Conservation (phyloP, 2,329 filamentous ascomycete species). For the Cordyceps sp. region DNA sequence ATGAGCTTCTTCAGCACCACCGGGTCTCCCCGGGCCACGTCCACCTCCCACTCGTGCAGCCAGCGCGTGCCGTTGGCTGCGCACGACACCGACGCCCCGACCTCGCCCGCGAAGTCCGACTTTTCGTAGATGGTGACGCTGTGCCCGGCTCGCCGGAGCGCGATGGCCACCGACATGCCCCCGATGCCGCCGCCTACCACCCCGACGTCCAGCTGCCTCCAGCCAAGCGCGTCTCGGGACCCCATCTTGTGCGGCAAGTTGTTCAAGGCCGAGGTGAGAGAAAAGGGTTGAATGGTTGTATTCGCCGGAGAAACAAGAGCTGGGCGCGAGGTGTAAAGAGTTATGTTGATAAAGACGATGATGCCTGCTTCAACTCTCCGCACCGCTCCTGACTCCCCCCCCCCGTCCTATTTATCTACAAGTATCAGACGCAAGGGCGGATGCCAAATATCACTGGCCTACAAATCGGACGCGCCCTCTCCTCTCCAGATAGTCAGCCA, state of each 20-base stretch:
- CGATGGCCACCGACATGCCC: conserved; percentile 27
- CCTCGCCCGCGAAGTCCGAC: conserved; percentile 49
- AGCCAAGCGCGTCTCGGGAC: conserved; percentile 12
- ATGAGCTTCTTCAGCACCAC: conserved; percentile 51
- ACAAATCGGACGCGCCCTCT: too few relatives aligned
- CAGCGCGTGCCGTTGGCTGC: conserved; percentile 55
- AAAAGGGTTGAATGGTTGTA: too few relatives aligned
- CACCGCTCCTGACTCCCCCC: too few relatives aligned
- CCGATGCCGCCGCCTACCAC: conserved; percentile 31
- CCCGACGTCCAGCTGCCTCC: conserved; percentile 26
- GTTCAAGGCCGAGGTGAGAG: too few relatives aligned
- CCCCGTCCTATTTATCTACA: too few relatives aligned
- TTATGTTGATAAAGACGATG: too few relatives aligned
- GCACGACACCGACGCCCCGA: conserved; percentile 50
- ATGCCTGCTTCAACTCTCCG: too few relatives aligned
- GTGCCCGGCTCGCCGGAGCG: conserved; percentile 29
- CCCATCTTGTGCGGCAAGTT: conserved; percentile 11
- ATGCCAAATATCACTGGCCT: too few relatives aligned
- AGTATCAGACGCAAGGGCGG: too few relatives aligned
- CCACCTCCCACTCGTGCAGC: conserved; percentile 52
- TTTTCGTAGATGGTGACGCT: conserved; percentile 46
- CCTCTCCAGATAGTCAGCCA: too few relatives aligned
- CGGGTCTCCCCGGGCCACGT: conserved; percentile 45
- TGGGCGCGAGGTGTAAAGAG: too few relatives aligned
- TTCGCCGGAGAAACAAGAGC: too few relatives aligned